A percentile compares a stretch with the other conserved stretches of the same genome.
phyloP scores from a whole-genome alignment of 495 filamentous ascomycete genomes.

The Xylaria curta region DNA sequence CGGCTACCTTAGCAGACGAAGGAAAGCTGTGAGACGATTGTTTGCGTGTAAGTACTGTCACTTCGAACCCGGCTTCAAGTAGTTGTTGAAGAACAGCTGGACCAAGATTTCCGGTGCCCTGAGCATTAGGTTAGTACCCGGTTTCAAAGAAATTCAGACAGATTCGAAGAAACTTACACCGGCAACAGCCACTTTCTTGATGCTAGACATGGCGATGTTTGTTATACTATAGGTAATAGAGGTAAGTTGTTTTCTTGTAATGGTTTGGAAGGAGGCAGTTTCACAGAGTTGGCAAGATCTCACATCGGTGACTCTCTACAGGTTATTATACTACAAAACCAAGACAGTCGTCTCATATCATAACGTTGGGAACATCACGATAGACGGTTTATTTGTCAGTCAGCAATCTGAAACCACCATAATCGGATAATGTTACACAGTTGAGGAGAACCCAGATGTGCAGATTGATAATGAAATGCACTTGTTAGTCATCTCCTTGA shows the following conservation, averaged over 20 bases:
- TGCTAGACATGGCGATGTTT: slow-evolving; percentile 35
- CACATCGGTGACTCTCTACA: background rate
- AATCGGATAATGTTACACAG: background rate
- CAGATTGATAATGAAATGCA: background rate
- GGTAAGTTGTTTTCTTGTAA: background rate
- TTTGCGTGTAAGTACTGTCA: slow-evolving; percentile 59
- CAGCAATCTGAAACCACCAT: background rate
- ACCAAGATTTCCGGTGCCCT: slow-evolving; percentile 62
- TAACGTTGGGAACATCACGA: background rate
- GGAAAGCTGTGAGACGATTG: slow-evolving; percentile 41
- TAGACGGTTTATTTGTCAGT: background rate
- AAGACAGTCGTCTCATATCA: background rate
- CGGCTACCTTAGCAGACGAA: slow-evolving; percentile 43
- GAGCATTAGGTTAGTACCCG: background rate
- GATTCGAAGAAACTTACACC: slow-evolving; percentile 42
- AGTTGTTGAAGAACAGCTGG: slow-evolving; percentile 56
- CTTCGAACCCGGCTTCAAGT: slow-evolving; percentile 53
- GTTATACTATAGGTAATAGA: background rate
- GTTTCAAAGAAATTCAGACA: background rate
- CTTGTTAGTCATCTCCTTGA: background rate
- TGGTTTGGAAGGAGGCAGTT: background rate
- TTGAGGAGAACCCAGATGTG: background rate
- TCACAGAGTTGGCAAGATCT: background rate
- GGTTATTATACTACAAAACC: background rate
- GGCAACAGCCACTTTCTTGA: slow-evolving; percentile 51